phyloP scores from a whole-genome alignment of 768 basidiomycete species.

The Auriscalpium orientale region DNA sequence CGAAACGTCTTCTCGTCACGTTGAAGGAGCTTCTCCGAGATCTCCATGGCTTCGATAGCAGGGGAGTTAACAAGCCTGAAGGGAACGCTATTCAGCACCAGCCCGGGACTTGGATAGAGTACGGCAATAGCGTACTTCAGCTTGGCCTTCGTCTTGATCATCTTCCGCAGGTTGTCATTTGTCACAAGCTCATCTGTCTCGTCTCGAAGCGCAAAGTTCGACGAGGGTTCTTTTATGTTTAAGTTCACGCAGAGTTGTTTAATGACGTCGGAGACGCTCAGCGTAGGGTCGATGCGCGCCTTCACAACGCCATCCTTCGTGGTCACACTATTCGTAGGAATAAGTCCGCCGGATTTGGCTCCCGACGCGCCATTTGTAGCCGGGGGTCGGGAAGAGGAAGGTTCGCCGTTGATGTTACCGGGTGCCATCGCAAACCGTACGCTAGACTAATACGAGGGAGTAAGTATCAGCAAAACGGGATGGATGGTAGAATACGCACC shows the following conservation, averaged over 20 bases:
- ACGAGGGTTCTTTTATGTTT: constrained; percentile 66
- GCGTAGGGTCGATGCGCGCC: constrained; percentile 76
- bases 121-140: constrained; percentile 50
- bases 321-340: constrained; percentile 81
- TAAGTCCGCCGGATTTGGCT: constrained; percentile 39
- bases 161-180: constrained; percentile 76
- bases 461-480: too few species aligned
- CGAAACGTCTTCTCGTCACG: constrained; percentile 55
- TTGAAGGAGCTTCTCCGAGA: constrained; percentile 56
- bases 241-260: constrained; percentile 77
- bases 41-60: constrained; percentile 70
- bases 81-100: not conserved
- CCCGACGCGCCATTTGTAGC: constrained; percentile 16
- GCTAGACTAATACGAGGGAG: too few species aligned
- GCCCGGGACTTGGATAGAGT: not conserved
- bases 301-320: constrained; percentile 75
- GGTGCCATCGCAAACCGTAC: too few species aligned
- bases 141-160: constrained; percentile 71
- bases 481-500: too few species aligned
- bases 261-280: constrained; percentile 79
- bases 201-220: constrained; percentile 72
- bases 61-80: constrained; percentile 74
- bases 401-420: constrained; percentile 1
- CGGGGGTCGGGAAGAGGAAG: constrained; percentile 2
- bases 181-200: constrained; percentile 80